A percentile compares a stretch with the other conserved stretches of the same genome.
phyloP scores from a whole-genome alignment of 352 stramenopile species.

The Phytophthora multivora region DNA sequence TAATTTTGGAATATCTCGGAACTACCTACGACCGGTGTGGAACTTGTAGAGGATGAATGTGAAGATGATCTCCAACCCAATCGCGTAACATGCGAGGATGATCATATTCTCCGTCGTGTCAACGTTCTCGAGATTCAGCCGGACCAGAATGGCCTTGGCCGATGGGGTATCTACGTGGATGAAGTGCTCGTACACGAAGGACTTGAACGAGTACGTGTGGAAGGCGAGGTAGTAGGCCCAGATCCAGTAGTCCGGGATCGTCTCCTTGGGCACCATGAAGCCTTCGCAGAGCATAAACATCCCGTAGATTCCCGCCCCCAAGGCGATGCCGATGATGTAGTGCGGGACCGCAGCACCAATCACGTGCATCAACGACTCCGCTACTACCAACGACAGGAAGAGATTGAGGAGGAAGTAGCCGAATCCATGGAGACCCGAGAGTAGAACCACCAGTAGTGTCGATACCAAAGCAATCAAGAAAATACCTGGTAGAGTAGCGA shows the following conservation, averaged over 20 bases:
- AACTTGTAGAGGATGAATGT: slow-evolving; percentile 33
- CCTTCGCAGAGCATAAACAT: slow-evolving; percentile 86
- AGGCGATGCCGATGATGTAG: slow-evolving; percentile 82
- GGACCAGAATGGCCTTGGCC: slow-evolving; percentile 21
- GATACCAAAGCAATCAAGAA: slow-evolving; percentile 65
- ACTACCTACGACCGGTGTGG: slow-evolving; percentile 12
- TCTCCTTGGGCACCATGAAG: slow-evolving; percentile 71
- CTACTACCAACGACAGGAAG: slow-evolving; percentile 70
- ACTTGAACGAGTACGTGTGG: slow-evolving; percentile 83
- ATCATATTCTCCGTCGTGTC: slow-evolving; percentile 48
- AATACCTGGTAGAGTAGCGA: slow-evolving; percentile 69
- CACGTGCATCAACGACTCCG: slow-evolving; percentile 81
- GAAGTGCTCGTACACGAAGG: slow-evolving; percentile 82
- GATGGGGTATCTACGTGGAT: slow-evolving; percentile 5
- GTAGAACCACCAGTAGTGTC: slow-evolving; percentile 50
- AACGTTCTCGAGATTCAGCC: slow-evolving; percentile 41
- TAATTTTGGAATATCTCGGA: too few species aligned
- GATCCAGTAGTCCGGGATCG: slow-evolving; percentile 71
- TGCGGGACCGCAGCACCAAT: slow-evolving; percentile 72
- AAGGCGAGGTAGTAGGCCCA: slow-evolving; percentile 87
- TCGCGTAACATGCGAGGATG: slow-evolving; percentile 26
- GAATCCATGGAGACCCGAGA: slow-evolving; percentile 57
- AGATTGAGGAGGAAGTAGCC: slow-evolving; percentile 64
- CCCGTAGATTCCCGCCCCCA: slow-evolving; percentile 70
- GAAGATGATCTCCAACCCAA: slow-evolving; percentile 41